These are phyloP conservation scores for Trichomonascaceae sp. DNA, from an alignment of 1,139 yeast species.

Conservation along the genomic window DNA sequence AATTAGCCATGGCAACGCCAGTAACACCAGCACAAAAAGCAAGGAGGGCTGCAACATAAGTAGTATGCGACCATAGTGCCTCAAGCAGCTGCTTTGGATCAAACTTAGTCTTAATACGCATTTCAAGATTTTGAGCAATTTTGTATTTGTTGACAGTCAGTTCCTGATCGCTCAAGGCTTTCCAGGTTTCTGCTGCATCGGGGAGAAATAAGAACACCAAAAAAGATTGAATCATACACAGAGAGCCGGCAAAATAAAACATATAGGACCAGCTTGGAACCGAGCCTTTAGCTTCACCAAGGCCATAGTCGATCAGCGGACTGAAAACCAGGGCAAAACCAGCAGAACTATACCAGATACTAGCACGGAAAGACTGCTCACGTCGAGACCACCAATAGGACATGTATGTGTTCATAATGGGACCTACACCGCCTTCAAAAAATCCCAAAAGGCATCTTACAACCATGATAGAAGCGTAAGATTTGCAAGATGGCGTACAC, in stretches of 20 bases:
- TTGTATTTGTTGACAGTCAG: slow-evolving; percentile 45
- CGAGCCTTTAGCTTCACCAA: slow-evolving; percentile 37
- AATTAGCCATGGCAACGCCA: slow-evolving; percentile 42
- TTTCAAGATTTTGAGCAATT: slow-evolving; percentile 40
- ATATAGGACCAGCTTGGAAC: slow-evolving; percentile 37
- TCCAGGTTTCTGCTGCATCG: slow-evolving; percentile 48
- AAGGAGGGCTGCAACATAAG: slow-evolving; percentile 40
- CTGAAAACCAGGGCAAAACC: slow-evolving; percentile 35
- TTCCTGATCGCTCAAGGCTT: slow-evolving; percentile 47
- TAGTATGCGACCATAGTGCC: slow-evolving; percentile 37
- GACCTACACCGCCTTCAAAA: slow-evolving; percentile 48
- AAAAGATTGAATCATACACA: slow-evolving; percentile 42
- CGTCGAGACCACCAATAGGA: slow-evolving; percentile 44
- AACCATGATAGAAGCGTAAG: slow-evolving; percentile 11
- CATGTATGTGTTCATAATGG: slow-evolving; percentile 10
- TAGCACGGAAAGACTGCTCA: slow-evolving; percentile 42
- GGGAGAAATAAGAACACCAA: slow-evolving; percentile 44
- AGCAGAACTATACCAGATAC: slow-evolving; percentile 17
- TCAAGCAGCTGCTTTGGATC: slow-evolving; percentile 49
- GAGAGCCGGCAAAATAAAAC: slow-evolving; percentile 29
- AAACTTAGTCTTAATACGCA: slow-evolving; percentile 48
- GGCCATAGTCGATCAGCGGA: slow-evolving; percentile 32
- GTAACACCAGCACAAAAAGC: slow-evolving; percentile 41
- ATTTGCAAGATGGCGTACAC: slow-evolving; percentile 11
- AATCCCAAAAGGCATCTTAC: slow-evolving; percentile 30